Evolutionary conservation across 2,329 filamentous ascomycete species (phyloP).

Genomic region (Zelopaecilomyces penicillatus): DNA sequence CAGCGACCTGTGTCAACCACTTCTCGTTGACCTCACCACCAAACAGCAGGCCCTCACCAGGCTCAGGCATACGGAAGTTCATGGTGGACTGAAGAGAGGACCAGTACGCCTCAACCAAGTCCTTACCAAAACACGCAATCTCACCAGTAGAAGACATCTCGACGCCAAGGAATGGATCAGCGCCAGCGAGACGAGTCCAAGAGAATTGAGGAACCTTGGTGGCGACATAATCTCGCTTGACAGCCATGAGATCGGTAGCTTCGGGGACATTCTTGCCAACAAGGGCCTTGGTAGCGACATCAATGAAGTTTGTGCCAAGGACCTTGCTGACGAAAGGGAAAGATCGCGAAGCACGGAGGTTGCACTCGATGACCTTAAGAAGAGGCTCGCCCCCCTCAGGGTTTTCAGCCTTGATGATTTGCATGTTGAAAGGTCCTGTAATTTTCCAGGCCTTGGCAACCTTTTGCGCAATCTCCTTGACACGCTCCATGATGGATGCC

Average conservation of each 20-base stretch:
- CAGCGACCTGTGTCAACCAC: conserved; percentile 69
- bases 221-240: conserved; percentile 84
- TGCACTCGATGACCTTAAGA: conserved; percentile 97
- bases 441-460: conserved; percentile 96
- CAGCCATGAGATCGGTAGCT: conserved; percentile 78
- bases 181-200: conserved; percentile 94
- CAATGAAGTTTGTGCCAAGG: conserved; percentile 92
- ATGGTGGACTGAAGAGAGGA: conserved; percentile 90
- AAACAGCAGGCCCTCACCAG: conserved; percentile 90
- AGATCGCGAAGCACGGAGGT: conserved; percentile 90
- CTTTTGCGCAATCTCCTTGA: conserved; percentile 94
- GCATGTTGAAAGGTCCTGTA: conserved; percentile 99
- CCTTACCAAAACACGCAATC: conserved; percentile 97
- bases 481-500: conserved; percentile 65
- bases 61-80: conserved; percentile 97
- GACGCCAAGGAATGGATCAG: conserved; percentile 94
- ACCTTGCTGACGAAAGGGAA: conserved; percentile 99
- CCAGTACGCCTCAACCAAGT: conserved; percentile 97
- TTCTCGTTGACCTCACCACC: conserved; percentile 71
- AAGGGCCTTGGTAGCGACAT: conserved; percentile 87
- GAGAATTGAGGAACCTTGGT: conserved; percentile 99
- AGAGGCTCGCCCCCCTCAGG: conserved; percentile 65
- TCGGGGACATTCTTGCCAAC: conserved; percentile 77
- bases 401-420: conserved; percentile 89
- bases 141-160: conserved; percentile 97